Evolutionary conservation across 495 filamentous ascomycete genomes (phyloP), one percentile per base, ranked within the genome.

Genomic region (Cladorrhinum samala): DNA sequence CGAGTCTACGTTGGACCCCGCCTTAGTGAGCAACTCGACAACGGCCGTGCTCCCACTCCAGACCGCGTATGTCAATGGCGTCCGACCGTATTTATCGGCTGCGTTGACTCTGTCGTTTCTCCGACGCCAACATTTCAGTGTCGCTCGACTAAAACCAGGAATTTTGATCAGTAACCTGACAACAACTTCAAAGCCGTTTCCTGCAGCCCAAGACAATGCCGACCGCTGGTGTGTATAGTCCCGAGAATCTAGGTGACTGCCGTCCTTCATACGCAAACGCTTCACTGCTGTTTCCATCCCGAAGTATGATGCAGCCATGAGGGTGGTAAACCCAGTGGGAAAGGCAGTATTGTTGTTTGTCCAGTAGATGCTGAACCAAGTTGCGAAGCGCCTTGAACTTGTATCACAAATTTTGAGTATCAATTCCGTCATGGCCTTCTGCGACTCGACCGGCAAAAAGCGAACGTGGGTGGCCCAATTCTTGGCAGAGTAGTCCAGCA

Each of bases 401-500:
- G 39, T 8, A 14, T 41, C 39, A 18, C 8, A 41, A 5, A 41
- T 41, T 41, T 14, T 41, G 6, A 41, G 8, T 17, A 17, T 17
- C 7, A 18, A 17, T 9, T 41, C 6, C n/a, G 39, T 17, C n/a
- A 41, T 41, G 5, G 30, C 1, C 6, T 53, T 14, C n/a, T 53
- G 16, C 3, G 24, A 21, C 16, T 5, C 23, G 9, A 18, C 21
- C 6, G 17, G 9, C 3, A 9, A 11, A 1, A 8, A 17, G 3
- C 50, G 23, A 0, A 53, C 14, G 36, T 53, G 50, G 30, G n/a
- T 1, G 13, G 18, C 24, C 50, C 50, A 53, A 13, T 11, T 7
- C 1, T n/a, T 21, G 17, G 42, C 27, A 23, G 50, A 53, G 13
- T 53, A 53, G 16, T 2, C 19, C 2, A 53, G 50, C 11, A 53